Percentiles rank a stretch among this genome's conserved stretches.
phyloP scores from a whole-genome alignment of 805 yeast species.

The Tetrapisispora namnaoensis region DNA sequence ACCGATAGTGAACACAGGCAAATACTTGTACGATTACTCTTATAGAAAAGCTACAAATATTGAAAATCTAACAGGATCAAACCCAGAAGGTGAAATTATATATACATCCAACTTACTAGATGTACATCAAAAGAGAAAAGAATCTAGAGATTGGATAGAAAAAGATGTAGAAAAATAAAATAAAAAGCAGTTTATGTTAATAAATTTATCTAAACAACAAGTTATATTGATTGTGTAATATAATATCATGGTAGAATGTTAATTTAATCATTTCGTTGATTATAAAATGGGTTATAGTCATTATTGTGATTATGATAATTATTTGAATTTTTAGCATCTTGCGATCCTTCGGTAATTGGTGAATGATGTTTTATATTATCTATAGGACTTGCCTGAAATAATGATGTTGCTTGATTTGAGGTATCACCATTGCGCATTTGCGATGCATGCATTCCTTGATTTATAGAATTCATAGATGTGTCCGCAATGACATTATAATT shows the following conservation, averaged over 20 bases:
- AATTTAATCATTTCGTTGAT: background rate
- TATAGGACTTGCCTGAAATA: conserved; percentile 10
- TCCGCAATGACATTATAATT: conserved; percentile 2
- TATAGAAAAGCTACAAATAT: conserved; percentile 24
- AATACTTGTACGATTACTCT: conserved; percentile 23
- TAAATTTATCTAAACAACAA: background rate
- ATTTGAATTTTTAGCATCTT: background rate
- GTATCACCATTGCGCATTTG: background rate
- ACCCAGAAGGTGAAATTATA: conserved; percentile 23
- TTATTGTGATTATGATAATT: background rate
- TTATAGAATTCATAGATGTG: background rate
- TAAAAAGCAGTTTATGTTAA: background rate
- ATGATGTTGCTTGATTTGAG: conserved; percentile 2
- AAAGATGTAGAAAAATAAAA: conserved; percentile 8
- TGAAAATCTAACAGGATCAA: conserved; percentile 21
- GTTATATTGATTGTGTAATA: background rate
- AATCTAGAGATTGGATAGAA: conserved; percentile 12
- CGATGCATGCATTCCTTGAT: background rate
- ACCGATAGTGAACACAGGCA: conserved; percentile 9
- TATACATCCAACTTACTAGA: conserved; percentile 24
- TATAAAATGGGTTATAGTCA: conserved; percentile 2
- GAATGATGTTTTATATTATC: conserved; percentile 4
- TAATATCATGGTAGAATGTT: background rate
- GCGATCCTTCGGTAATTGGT: background rate
- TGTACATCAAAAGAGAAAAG: conserved; percentile 18